Evolutionary conservation across 805 yeast genomes (phyloP), one percentile per base, ranked within the genome.

Genomic region (Metschnikowia vanudenii): DNA sequence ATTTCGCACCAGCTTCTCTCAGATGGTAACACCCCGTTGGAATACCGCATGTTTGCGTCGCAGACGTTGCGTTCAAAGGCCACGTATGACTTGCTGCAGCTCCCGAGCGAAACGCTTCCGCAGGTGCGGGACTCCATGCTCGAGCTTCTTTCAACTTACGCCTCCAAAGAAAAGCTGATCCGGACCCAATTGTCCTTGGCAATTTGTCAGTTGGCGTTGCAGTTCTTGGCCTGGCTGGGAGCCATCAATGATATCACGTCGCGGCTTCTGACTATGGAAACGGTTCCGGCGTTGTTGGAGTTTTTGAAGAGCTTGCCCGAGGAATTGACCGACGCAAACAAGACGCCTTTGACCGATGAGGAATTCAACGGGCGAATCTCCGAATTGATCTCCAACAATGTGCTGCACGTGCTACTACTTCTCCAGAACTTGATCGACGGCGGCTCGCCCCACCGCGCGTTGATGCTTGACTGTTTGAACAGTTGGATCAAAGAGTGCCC

Each of bases 401-500:
- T 88, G 1, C 82, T 80, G 45, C 76, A 76, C 32, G 88, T 94
- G 1, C 68, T 92, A 42, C 64, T 76, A 45, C 73, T 88, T 42
- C 69, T 92, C 54, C 73, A 83, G 33, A 73, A 76, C 37, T 73
- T 81, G 49, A 40, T 67, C 8, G 64, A 62, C 14, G 53, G 53
- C 28, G 46, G 51, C 9, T 31, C 44, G 18, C 37, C 46, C 20
- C 46, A 45, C 41, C 45, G 53, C 11, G 71, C 79, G 6, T 64
- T 79, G 42, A 74, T 89, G 5, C 74, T 92, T 47, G 84, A 82
- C 51, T 86, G 96, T 65, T 70, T 95, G 47, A 83, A 84, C 55
- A 85, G 95, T 17, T 94, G 99, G 99, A 83, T 94, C 49, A 78
- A 76, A 51, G 99, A 95, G 63, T 80, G 89, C 40, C 87, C 92